Evolutionary conservation across 805 yeast species (phyloP).

Genomic region (Spathaspora girioi): DNA sequence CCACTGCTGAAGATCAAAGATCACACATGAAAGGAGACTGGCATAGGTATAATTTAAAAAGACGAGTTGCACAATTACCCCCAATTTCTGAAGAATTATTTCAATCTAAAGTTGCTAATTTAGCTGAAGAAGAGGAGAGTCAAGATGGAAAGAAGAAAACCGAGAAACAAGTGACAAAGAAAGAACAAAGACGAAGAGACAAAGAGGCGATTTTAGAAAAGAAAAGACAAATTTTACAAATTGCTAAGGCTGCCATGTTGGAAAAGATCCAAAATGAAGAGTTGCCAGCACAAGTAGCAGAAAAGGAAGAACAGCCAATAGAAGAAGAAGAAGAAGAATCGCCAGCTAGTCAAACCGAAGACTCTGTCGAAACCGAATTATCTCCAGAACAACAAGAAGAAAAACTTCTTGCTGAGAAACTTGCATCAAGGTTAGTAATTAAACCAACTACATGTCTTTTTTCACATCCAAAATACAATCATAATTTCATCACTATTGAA

Average conservation of each 20-base stretch:
- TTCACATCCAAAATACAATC: slow-evolving; percentile 36
- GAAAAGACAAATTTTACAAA: slow-evolving; percentile 45
- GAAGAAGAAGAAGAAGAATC: slow-evolving; percentile 36
- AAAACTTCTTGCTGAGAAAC: slow-evolving; percentile 40
- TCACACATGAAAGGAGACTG: slow-evolving; percentile 96
- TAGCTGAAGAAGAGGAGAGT: slow-evolving; percentile 16
- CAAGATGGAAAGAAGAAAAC: slow-evolving; percentile 13
- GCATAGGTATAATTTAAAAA: slow-evolving; percentile 94
- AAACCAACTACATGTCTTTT: slow-evolving; percentile 50
- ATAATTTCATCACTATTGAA: slow-evolving; percentile 34
- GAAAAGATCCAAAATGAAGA: slow-evolving; percentile 22
- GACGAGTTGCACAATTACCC: slow-evolving; percentile 74
- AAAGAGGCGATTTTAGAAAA: slow-evolving; percentile 48
- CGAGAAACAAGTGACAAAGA: slow-evolving; percentile 39
- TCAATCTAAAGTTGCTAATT: slow-evolving; percentile 22
- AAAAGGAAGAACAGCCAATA: slow-evolving; percentile 9
- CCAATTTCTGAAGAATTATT: slow-evolving; percentile 42
- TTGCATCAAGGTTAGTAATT: slow-evolving; percentile 44
- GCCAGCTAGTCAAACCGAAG: slow-evolving; percentile 23
- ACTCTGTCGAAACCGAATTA: slow-evolving; percentile 3
- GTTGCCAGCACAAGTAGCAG: slow-evolving; percentile 13
- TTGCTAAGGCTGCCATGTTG: slow-evolving; percentile 41
- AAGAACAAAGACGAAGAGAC: slow-evolving; percentile 47
- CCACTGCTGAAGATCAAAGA: slow-evolving; percentile 80
- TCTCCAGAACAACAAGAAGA: slow-evolving; percentile 36